These are phyloP conservation scores for Neophaeococcomyces aloes DNA, from an alignment of 2,329 filamentous ascomycete species.

Conservation along the genomic window DNA sequence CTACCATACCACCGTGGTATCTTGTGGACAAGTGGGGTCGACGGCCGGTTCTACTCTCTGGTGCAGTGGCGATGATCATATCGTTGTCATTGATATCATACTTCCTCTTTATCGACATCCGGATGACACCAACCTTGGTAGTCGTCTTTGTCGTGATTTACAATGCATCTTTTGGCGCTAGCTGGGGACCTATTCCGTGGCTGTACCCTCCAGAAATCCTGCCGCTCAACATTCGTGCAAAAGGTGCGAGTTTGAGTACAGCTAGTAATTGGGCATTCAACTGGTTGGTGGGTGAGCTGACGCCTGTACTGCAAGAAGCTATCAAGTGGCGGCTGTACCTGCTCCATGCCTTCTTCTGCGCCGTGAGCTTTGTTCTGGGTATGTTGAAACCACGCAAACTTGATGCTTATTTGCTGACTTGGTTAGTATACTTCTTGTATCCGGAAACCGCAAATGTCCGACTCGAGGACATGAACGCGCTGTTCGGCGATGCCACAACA, in stretches of 20 bases:
- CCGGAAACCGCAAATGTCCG: conserved; percentile 93
- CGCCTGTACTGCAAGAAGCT: conserved; percentile 79
- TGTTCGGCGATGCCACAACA: conserved; percentile 89
- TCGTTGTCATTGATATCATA: conserved; percentile 86
- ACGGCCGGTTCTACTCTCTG: conserved; percentile 77
- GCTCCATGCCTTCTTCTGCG: conserved; percentile 93
- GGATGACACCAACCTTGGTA: conserved; percentile 67
- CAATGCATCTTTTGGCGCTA: conserved; percentile 91
- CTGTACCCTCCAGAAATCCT: conserved; percentile 98
- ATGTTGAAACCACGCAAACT: conserved; percentile 34
- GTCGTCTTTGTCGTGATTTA: conserved; percentile 97
- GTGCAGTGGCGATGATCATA: conserved; percentile 79
- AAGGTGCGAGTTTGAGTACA: conserved; percentile 91
- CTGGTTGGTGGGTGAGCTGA: conserved; percentile 92
- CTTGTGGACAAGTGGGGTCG: conserved; percentile 87
- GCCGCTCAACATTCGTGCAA: conserved; percentile 89
- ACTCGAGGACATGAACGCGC: conserved; percentile 87
- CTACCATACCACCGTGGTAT: conserved; percentile 94
- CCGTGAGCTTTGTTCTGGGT: conserved; percentile 91
- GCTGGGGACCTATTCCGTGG: conserved; percentile 98
- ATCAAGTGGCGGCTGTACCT: conserved; percentile 93
- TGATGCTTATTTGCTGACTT: conserved; percentile 8
- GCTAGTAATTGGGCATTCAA: conserved; percentile 98
- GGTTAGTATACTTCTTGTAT: conserved; percentile 86
- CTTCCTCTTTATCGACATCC: conserved; percentile 81